Evolutionary conservation across 805 yeast genomes (phyloP), one percentile per base, ranked within the genome.

Genomic region (Cyberlindnera misumaiensis): DNA sequence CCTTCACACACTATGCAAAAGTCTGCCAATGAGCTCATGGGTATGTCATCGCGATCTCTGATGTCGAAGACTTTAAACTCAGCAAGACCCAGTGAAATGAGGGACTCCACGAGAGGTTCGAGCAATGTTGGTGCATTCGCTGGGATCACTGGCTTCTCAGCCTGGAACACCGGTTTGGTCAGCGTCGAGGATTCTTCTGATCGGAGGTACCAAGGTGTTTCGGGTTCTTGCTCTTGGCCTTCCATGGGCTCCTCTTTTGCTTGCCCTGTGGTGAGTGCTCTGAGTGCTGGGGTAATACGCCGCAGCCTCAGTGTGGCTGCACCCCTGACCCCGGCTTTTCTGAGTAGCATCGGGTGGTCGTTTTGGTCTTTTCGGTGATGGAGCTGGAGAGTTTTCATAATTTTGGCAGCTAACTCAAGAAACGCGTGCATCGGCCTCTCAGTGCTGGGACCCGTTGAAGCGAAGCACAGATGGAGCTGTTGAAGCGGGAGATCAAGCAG

Each of bases 1-100:
- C 95, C 96, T 0, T 93, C 75, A 14, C 80, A 73, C 1, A 90
- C 62, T 5, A 90, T 62, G 70, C 79, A 72, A 40, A 73, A 68
- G 39, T 70, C 66, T 9, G 71, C 63, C 16, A 50, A 39, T 27
- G 65, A 58, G 1, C 72, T 60, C 8, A 70, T 64, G 17, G 64
- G 67, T 13, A 64, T 52, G 44, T 48, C 63, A 2, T 52, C 59
- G 9, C 61, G 56, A 5, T 60, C 56, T 27, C 80, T 64, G 42
- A 83, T 60, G 52, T 89, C 95, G 47, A 85, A 75, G 1, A 88
- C 55, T 28, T 63, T 56, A 25, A 89, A 52, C 40, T 86, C 78
- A 4, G 63, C 61, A 28, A 89, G 60, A 9, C 95, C 95, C 26
- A 82, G 79, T 5, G 65, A 57, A 4, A 75, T 72, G 40, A 83